Evolutionary conservation across 2,329 filamentous ascomycete genomes (phyloP), one percentile per base, ranked within the genome.

Genomic region (Xylariaceae sp.): DNA sequence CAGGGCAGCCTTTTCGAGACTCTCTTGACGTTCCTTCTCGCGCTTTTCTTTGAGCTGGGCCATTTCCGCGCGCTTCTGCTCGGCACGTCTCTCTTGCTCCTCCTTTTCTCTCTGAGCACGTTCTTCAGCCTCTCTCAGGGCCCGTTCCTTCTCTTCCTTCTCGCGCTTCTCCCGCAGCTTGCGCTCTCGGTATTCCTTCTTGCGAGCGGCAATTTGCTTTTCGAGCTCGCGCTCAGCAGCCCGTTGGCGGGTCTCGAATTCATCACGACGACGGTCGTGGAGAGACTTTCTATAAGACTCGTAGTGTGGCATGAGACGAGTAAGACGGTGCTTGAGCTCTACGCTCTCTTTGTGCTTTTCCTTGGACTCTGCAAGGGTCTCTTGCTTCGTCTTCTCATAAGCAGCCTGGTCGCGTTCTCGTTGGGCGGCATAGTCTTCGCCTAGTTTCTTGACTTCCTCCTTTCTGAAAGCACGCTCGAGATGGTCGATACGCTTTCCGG

Each of bases 381-480:
- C 84, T 18, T 76, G 77, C 76, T 89, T 96, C 63, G 82, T 80
- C 66, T 82, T 78, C 66, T 97, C 90, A 69, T 96, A 96, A 39
- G 90, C 83, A 50, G 84, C 86, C 59, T 87, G 71, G 67, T 99
- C 94, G 52, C 74, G 77, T 67, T 91, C 83, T 68, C 87, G 86
- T 75, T 99, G 94, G 63, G 77, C 79, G 59, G 89, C 87, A 67
- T 95, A 96, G 67, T 99, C 94, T 46, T 86, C 84, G 52, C 85
- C 78, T 53, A 97, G 77, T 74, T 97, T 93, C 83, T 97, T 96
- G 66, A 87, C 76, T 73, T 99, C 94, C 75, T 97, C 94, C 71
- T 93, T 90, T 66, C 94, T 87, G 82, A 95, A 95, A 36, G 94
- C 94, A 76, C 94, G 89, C 78, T 99, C 94, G 63, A 99, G 77